phyloP scores from a whole-genome alignment of 1,139 yeast species.

The Debaryomycetaceae sp. region DNA sequence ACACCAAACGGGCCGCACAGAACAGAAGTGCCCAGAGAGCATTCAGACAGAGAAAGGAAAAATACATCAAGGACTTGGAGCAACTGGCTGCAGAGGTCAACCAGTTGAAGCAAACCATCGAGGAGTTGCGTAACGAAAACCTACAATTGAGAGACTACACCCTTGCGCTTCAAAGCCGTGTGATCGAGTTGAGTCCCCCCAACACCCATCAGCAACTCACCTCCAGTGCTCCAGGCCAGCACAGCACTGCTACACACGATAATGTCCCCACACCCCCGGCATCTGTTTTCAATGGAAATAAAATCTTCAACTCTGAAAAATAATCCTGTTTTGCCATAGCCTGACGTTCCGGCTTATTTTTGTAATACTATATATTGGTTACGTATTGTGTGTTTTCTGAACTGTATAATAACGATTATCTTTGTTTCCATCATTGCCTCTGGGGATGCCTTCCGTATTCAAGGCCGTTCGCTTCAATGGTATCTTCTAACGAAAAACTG shows the following conservation, averaged over 20 bases:
- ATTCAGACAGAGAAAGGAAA: conserved; percentile 76
- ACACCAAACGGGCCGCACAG: conserved; percentile 82
- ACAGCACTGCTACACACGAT: conserved; percentile 6
- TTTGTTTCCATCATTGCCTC: neutral
- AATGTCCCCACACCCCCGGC: conserved; percentile 17
- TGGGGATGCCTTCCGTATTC: neutral
- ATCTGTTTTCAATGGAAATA: conserved; percentile 10
- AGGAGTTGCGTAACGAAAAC: conserved; percentile 64
- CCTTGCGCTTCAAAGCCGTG: conserved; percentile 62
- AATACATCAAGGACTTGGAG: conserved; percentile 75
- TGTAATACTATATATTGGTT: neutral
- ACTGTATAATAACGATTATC: neutral
- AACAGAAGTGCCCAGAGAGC: conserved; percentile 88
- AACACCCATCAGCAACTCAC: conserved; percentile 10
- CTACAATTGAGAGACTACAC: conserved; percentile 71
- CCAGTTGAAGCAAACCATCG: conserved; percentile 57
- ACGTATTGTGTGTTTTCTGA: conserved; percentile 1
- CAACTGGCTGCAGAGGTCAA: conserved; percentile 61
- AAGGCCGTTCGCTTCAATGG: neutral
- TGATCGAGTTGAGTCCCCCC: conserved; percentile 45
- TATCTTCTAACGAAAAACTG: neutral
- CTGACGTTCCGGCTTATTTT: neutral
- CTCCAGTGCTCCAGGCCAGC: conserved; percentile 5
- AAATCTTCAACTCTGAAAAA: conserved; percentile 10
- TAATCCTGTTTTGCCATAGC: conserved; percentile 2